A percentile compares a stretch with the other conserved stretches of the same genome.
Conservation (phyloP, 352 stramenopile species). For the Paralagenidium karlingii region DNA sequence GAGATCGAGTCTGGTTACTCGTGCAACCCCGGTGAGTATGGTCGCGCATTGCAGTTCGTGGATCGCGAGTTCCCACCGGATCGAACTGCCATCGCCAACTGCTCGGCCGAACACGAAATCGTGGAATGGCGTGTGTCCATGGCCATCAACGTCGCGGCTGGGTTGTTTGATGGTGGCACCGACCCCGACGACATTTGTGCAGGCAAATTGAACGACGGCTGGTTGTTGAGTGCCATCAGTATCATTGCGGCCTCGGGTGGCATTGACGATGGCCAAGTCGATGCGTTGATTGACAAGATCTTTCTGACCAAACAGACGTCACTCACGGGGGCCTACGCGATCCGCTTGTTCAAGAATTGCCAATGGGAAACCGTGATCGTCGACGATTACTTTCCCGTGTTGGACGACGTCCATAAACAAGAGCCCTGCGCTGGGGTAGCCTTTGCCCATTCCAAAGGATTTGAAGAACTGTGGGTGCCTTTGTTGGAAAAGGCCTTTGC, state of each 20-base stretch:
- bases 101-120: conserved; percentile 31
- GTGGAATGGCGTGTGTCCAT: conserved; percentile 72
- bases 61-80: conserved; percentile 84
- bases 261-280: conserved; percentile 81
- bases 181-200: conserved; percentile 83
- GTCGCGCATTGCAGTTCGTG: conserved; percentile 74
- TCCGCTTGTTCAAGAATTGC: conserved; percentile 86
- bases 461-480: conserved; percentile 88
- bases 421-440: conserved; percentile 60
- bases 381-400: conserved; percentile 85
- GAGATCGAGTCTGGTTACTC: conserved; percentile 82
- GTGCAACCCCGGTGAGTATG: conserved; percentile 60
- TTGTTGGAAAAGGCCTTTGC: conserved; percentile 89
- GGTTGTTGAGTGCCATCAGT: conserved; percentile 83
- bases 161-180: conserved; percentile 86
- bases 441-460: conserved; percentile 77
- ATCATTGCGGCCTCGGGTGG: conserved; percentile 85
- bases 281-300: conserved; percentile 78
- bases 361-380: conserved; percentile 90
- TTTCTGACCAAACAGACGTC: conserved; percentile 87
- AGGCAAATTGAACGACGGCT: conserved; percentile 77
- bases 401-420: conserved; percentile 33
- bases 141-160: conserved; percentile 78
- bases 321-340: conserved; percentile 82
- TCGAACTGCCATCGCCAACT: conserved; percentile 55